These are phyloP conservation scores for Phyllosticta citrichinensis DNA, from an alignment of 2,329 filamentous ascomycete genomes.

Conservation along the genomic window DNA sequence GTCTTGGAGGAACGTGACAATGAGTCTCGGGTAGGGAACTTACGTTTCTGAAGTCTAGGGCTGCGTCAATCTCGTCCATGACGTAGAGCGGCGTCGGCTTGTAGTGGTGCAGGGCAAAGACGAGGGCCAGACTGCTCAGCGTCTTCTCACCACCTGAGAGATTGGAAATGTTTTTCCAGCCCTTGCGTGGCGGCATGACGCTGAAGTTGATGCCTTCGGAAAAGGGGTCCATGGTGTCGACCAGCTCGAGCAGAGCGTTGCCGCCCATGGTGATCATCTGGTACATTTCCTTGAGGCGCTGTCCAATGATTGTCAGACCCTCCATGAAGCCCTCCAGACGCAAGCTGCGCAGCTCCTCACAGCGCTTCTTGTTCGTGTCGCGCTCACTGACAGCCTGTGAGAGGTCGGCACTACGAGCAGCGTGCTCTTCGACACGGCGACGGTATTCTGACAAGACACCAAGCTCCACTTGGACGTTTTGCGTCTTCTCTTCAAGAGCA, in stretches of 20 bases:
- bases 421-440: slow-evolving; percentile 73
- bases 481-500: slow-evolving; percentile 61
- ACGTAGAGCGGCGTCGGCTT: slow-evolving; percentile 96
- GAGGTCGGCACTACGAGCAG: slow-evolving; percentile 72
- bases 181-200: slow-evolving; percentile 99
- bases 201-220: slow-evolving; percentile 93
- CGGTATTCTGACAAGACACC: slow-evolving; percentile 83
- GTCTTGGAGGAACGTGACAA: neutral
- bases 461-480: slow-evolving; percentile 79
- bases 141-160: slow-evolving; percentile 96
- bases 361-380: slow-evolving; percentile 81
- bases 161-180: slow-evolving; percentile 99
- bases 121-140: slow-evolving; percentile 78
- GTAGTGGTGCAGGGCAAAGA: slow-evolving; percentile 98
- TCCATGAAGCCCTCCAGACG: slow-evolving; percentile 97
- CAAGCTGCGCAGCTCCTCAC: slow-evolving; percentile 81
- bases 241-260: slow-evolving; percentile 92
- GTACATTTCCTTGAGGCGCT: slow-evolving; percentile 98
- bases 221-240: slow-evolving; percentile 93
- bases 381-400: slow-evolving; percentile 66
- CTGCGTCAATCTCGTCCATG: slow-evolving; percentile 99
- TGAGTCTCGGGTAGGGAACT: slow-evolving; percentile 33
- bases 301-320: slow-evolving; percentile 86
- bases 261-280: slow-evolving; percentile 99
- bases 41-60: slow-evolving; percentile 94